phyloP scores from a whole-genome alignment of 305 asterid genomes.

The Nicotiana rustica region DNA sequence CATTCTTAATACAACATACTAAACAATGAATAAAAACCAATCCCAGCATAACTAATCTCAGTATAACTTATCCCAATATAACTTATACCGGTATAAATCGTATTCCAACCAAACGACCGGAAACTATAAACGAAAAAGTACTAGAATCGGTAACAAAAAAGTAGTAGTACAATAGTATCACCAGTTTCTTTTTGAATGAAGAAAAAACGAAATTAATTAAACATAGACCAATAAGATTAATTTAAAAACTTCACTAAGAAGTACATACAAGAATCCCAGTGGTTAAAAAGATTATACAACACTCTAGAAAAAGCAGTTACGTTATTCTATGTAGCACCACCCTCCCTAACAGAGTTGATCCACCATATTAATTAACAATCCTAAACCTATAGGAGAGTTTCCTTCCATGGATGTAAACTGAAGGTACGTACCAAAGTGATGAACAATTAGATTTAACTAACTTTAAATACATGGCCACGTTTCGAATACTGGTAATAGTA shows the following conservation, averaged over 20 bases:
- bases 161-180: background rate
- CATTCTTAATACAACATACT: too few relatives aligned
- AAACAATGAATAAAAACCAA: too few relatives aligned
- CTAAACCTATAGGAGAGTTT: background rate
- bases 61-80: too few relatives aligned
- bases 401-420: background rate
- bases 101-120: too few relatives aligned
- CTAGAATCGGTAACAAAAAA: background rate
- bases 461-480: background rate
- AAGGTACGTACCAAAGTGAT: background rate
- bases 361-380: background rate
- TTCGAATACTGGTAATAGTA: background rate
- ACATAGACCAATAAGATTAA: background rate
- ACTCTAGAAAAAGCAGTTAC: background rate
- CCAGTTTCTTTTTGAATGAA: background rate
- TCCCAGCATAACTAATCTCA: too few relatives aligned
- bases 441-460: background rate
- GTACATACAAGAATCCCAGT: slow-evolving; percentile 5
- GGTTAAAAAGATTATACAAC: slow-evolving; percentile 2
- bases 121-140: too few relatives aligned
- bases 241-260: background rate
- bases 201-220: background rate
- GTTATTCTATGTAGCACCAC: background rate
- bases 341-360: background rate
- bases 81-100: too few relatives aligned